phyloP scores from a whole-genome alignment of 1,284 basidiomycete species.

The Ustilago crameri region DNA sequence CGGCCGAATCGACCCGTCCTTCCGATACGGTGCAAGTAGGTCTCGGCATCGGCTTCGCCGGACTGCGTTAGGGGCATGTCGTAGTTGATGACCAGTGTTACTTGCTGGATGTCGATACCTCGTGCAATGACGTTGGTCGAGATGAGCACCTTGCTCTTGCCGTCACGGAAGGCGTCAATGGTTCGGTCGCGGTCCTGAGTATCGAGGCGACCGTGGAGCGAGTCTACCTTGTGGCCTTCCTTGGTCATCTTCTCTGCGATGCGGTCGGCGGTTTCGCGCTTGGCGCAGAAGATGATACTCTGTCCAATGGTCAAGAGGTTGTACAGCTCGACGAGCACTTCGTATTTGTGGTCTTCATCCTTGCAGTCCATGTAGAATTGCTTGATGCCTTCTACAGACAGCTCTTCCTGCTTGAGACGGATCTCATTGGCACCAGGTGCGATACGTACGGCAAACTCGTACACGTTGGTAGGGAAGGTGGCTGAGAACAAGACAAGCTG shows the following conservation, averaged over 20 bases:
- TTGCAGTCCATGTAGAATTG: slow-evolving; percentile 93
- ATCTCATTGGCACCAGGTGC: slow-evolving; percentile 97
- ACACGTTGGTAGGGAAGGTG: slow-evolving; percentile 94
- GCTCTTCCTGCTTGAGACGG: slow-evolving; percentile 90
- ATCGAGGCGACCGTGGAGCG: slow-evolving; percentile 93
- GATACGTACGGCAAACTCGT: slow-evolving; percentile 87
- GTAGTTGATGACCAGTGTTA: slow-evolving; percentile 85
- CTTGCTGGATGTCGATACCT: slow-evolving; percentile 98
- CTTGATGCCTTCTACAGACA: slow-evolving; percentile 92
- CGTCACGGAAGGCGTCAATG: slow-evolving; percentile 94
- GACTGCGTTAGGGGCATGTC: slow-evolving; percentile 80
- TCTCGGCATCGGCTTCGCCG: slow-evolving; percentile 86
- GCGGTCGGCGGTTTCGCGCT: slow-evolving; percentile 87
- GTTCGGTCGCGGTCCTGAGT: slow-evolving; percentile 86
- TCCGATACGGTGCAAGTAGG: slow-evolving; percentile 97
- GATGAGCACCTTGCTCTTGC: slow-evolving; percentile 95
- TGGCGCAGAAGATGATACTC: slow-evolving; percentile 90
- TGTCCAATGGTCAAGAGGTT: slow-evolving; percentile 92
- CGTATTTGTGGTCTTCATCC: slow-evolving; percentile 91
- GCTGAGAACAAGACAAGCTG: slow-evolving; percentile 98
- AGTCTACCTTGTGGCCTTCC: slow-evolving; percentile 96
- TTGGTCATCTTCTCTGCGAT: slow-evolving; percentile 89
- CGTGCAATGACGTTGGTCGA: slow-evolving; percentile 98
- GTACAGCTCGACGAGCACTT: slow-evolving; percentile 91
- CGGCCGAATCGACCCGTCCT: slow-evolving; percentile 67